phyloP scores from a whole-genome alignment of 2,329 filamentous ascomycete species.

The Thielaviopsis punctulata region DNA sequence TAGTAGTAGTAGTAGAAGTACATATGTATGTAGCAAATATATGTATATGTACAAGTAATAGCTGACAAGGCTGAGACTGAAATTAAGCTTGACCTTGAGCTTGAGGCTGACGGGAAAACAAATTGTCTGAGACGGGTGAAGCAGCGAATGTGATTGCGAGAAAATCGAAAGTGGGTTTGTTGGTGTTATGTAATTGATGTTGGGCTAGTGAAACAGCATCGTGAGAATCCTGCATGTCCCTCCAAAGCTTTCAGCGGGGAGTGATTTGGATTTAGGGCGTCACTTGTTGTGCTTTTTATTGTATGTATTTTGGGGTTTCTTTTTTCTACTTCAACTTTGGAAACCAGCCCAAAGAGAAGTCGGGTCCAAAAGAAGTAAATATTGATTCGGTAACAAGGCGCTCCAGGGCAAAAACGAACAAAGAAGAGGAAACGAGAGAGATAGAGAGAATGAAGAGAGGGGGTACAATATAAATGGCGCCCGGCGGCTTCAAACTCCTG shows the following conservation, averaged over 20 bases:
- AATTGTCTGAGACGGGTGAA: background rate
- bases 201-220: constrained; percentile 11
- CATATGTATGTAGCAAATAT: no score
- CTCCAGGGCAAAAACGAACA: no score
- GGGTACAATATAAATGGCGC: constrained; percentile 12
- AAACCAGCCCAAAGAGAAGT: background rate
- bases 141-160: background rate
- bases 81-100: no score
- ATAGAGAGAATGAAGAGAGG: constrained; percentile 3
- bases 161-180: no score
- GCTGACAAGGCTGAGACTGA: constrained; percentile 12
- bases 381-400: constrained; percentile 13
- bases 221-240: constrained; percentile 11
- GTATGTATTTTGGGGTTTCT: background rate
- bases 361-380: constrained; percentile 14
- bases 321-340: background rate
- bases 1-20: background rate
- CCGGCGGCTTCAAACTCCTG: no score
- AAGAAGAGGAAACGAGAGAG: constrained; percentile 3
- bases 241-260: background rate
- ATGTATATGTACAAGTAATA: no score
- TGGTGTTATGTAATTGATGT: background rate
- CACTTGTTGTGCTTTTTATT: background rate
- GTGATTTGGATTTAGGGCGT: background rate
- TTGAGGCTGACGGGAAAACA: no score